These are phyloP conservation scores for Thielaviopsis populi DNA, from an alignment of 2,329 filamentous ascomycete species.

Conservation along the genomic window DNA sequence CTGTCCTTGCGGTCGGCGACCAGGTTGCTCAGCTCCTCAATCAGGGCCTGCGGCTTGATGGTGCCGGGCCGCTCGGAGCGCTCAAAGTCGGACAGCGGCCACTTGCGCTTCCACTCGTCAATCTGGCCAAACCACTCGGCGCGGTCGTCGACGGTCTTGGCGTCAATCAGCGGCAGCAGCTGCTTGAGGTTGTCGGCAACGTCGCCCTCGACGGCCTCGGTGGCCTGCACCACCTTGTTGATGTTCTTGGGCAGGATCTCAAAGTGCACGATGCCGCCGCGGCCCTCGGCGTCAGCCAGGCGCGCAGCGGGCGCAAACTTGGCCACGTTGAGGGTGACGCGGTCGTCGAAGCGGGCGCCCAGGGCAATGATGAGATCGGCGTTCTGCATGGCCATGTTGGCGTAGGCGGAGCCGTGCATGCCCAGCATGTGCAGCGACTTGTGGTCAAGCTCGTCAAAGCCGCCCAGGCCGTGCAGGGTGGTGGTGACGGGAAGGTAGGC, in stretches of 20 bases:
- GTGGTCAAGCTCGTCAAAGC: constrained; percentile 80
- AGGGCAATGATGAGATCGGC: constrained; percentile 91
- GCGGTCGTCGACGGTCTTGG: constrained; percentile 47
- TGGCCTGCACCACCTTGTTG: constrained; percentile 97
- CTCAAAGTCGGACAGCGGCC: constrained; percentile 73
- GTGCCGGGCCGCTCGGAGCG: constrained; percentile 57
- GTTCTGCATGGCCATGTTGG: constrained; percentile 96
- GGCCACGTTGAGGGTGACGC: constrained; percentile 65
- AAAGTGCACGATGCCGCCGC: constrained; percentile 92
- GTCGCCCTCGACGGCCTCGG: constrained; percentile 88
- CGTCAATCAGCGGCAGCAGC: constrained; percentile 57
- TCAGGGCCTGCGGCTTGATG: constrained; percentile 90
- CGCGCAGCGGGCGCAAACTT: constrained; percentile 86
- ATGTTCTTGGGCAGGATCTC: constrained; percentile 99
- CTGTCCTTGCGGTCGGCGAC: constrained; percentile 66
- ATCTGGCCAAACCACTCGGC: constrained; percentile 85
- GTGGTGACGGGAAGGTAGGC: constrained; percentile 87
- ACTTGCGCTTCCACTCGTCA: constrained; percentile 75
- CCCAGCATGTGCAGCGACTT: constrained; percentile 97
- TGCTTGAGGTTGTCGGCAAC: constrained; percentile 62
- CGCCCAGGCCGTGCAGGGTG: constrained; percentile 84
- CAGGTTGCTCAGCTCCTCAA: constrained; percentile 76
- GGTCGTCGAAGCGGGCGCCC: constrained; percentile 89
- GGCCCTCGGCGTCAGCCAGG: constrained; percentile 65
- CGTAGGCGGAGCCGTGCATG: constrained; percentile 94